Conservation (phyloP, 495 filamentous ascomycete species). For the Xylaria longipes region DNA sequence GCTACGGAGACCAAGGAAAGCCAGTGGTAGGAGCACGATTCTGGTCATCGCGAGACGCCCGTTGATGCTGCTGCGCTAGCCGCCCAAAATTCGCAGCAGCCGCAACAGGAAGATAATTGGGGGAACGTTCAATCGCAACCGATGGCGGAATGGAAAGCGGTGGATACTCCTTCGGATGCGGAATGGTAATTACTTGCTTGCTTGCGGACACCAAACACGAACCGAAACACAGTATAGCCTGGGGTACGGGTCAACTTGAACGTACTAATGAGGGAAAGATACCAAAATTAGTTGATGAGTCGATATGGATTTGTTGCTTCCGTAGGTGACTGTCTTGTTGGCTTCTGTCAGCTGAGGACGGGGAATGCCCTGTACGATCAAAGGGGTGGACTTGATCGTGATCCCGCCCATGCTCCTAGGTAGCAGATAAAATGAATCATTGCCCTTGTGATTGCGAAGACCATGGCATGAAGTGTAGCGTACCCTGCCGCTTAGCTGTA, state of each 20-base stretch:
- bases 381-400: conserved; percentile 63
- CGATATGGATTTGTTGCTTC: conserved; percentile 40
- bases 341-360: conserved; percentile 54
- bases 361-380: conserved; percentile 93
- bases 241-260: conserved; percentile 60
- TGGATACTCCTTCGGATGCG: conserved; percentile 18
- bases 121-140: not conserved
- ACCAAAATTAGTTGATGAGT: conserved; percentile 52
- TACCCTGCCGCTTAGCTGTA: not conserved
- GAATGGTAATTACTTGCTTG: conserved; percentile 21
- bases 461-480: not conserved
- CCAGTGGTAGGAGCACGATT: conserved; percentile 66
- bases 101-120: not conserved
- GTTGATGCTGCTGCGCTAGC: not conserved
- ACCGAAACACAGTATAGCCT: conserved; percentile 23
- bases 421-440: conserved; percentile 29
- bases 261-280: conserved; percentile 99
- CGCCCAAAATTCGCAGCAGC: not conserved
- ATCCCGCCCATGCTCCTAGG: conserved; percentile 51
- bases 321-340: conserved; percentile 40
- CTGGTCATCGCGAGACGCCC: not conserved
- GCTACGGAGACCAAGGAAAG: conserved; percentile 64
- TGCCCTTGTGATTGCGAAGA: not conserved
- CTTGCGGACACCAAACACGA: conserved; percentile 13
- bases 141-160: not conserved